Percentiles rank a stretch among this genome's conserved stretches.
Evolutionary conservation across 257 asterid species (phyloP).

Genomic region (Solanum microdontum): DNA sequence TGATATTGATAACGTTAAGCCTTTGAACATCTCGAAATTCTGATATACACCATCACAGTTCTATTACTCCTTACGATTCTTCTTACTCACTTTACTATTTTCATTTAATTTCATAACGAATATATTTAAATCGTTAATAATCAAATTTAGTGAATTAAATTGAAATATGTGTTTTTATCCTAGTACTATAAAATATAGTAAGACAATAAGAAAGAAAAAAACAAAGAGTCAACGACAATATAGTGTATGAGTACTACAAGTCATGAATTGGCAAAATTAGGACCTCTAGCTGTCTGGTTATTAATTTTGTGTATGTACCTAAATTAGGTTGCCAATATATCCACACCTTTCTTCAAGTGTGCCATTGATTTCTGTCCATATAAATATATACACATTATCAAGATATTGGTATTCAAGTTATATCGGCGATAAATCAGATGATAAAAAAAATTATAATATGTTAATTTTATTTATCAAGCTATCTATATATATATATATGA

Average conservation of each 20-base stretch:
- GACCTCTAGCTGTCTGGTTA: background rate
- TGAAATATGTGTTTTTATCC: background rate
- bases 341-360: background rate
- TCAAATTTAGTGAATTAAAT: background rate
- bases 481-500: background rate
- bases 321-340: background rate
- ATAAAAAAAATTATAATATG: too few species aligned
- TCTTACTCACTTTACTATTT: background rate
- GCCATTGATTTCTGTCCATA: background rate
- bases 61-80: too few species aligned
- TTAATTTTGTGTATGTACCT: background rate
- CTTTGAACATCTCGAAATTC: background rate
- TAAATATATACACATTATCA: background rate
- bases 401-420: background rate
- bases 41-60: fast-evolving
- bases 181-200: too few species aligned
- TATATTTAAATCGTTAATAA: too few species aligned
- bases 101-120: too few species aligned
- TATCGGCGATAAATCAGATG: too few species aligned
- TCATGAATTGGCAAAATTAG: background rate
- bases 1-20: background rate
- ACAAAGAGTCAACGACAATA: background rate
- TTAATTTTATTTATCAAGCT: background rate
- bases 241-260: background rate
- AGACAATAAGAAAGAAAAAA: background rate